phyloP scores from a whole-genome alignment of 768 basidiomycete genomes.

The Kwoniella botswanensis region DNA sequence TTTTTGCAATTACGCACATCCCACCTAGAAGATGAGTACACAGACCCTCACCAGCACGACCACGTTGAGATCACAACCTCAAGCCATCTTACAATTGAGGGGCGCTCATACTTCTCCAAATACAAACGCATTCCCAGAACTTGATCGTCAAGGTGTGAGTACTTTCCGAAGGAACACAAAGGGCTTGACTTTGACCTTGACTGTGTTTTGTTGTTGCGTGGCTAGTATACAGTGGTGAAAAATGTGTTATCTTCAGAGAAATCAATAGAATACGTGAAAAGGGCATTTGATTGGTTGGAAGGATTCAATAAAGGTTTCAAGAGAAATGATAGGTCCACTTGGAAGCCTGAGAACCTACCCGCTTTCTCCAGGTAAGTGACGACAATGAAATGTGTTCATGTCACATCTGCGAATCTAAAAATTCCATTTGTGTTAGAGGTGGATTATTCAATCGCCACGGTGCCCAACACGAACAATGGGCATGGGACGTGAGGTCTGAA shows the following conservation, averaged over 20 bases:
- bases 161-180: background rate
- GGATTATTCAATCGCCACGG: constrained; percentile 38
- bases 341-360: constrained; percentile 45
- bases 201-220: background rate
- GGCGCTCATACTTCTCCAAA: background rate
- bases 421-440: background rate
- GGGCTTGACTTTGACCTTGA: too few relatives aligned
- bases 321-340: constrained; percentile 43
- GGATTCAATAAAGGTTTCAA: constrained; percentile 50
- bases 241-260: constrained; percentile 37
- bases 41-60: background rate
- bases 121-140: background rate
- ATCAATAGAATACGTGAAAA: constrained; percentile 19
- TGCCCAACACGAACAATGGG: constrained; percentile 48
- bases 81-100: background rate
- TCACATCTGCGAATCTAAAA: too few relatives aligned
- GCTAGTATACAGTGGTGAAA: constrained; percentile 24
- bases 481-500: constrained; percentile 52
- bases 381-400: too few relatives aligned
- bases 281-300: constrained; percentile 46
- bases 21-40: too few relatives aligned
- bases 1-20: too few relatives aligned
- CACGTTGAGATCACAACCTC: background rate
- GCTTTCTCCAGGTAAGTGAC: constrained; percentile 32
- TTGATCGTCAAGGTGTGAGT: background rate